Conservation (phyloP, 2,329 filamentous ascomycete species). For the Chrysoporthe cubensis region DNA sequence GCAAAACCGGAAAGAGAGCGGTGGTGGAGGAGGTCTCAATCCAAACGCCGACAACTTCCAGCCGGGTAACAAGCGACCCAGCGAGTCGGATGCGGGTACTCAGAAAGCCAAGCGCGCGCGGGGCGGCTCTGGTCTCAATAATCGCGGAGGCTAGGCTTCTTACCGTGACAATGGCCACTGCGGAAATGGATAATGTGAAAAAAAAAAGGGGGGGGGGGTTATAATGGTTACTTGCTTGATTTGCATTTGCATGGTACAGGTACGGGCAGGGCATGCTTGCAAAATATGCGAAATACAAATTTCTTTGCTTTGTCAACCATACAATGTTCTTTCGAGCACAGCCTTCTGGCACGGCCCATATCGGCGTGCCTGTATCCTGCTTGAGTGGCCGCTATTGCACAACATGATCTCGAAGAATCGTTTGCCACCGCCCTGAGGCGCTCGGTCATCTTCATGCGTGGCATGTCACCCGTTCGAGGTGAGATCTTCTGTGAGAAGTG, state of each 20-base stretch:
- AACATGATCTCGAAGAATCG: too few relatives aligned
- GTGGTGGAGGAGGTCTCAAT: constrained; percentile 49
- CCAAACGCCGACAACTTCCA: constrained; percentile 57
- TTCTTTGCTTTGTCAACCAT: background rate
- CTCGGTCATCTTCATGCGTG: too few relatives aligned
- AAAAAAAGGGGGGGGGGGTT: background rate
- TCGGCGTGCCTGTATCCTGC: background rate
- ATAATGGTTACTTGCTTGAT: background rate
- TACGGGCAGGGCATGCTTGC: background rate
- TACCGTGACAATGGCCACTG: background rate
- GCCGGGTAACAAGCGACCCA: constrained; percentile 57
- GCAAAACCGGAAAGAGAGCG: constrained; percentile 45
- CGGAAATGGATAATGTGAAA: background rate
- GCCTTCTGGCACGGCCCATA: background rate
- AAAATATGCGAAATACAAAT: constrained; percentile 1
- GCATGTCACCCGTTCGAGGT: too few relatives aligned
- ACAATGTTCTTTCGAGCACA: background rate
- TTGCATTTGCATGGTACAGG: constrained; percentile 8
- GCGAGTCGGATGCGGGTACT: constrained; percentile 42
- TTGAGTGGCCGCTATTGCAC: too few relatives aligned
- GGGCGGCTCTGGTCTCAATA: constrained; percentile 35
- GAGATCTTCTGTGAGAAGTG: too few relatives aligned
- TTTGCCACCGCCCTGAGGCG: too few relatives aligned
- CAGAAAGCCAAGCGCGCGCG: constrained; percentile 38
- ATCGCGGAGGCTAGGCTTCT: background rate